Evolutionary conservation across 2,329 filamentous ascomycete genomes (phyloP).

Genomic region (Exophiala oligosperma): DNA sequence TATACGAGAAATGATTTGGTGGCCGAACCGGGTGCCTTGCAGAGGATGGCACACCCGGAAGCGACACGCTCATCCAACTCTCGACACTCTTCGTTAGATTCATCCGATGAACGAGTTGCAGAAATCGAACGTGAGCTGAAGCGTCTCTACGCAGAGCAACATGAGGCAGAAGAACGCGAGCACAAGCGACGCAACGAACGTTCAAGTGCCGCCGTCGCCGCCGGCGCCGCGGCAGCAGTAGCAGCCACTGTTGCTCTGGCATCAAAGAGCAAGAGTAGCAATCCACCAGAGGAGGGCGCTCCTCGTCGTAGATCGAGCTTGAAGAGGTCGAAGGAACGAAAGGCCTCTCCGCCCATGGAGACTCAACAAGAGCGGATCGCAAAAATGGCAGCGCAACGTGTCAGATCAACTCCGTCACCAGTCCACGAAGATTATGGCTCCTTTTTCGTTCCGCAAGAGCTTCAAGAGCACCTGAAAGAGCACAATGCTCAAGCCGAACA

Average conservation of each 20-base stretch:
- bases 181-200: slow-evolving; percentile 31
- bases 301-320: slow-evolving; percentile 32
- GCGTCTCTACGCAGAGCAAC: slow-evolving; percentile 27
- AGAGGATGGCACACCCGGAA: not conserved
- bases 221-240: slow-evolving; percentile 43
- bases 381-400: slow-evolving; percentile 35
- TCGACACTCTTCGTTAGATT: slow-evolving; percentile 9
- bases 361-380: slow-evolving; percentile 30
- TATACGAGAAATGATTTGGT: not conserved
- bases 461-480: slow-evolving; percentile 42
- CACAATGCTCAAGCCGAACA: slow-evolving; percentile 29
- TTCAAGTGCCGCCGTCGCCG: slow-evolving; percentile 48
- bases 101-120: slow-evolving; percentile 16
- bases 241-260: slow-evolving; percentile 26
- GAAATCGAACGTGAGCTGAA: slow-evolving; percentile 29
- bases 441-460: slow-evolving; percentile 44
- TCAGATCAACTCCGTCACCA: slow-evolving; percentile 34
- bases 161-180: slow-evolving; percentile 15
- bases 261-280: slow-evolving; percentile 19
- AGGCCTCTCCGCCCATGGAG: slow-evolving; percentile 10
- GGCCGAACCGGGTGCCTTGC: not conserved
- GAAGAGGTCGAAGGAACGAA: slow-evolving; percentile 24
- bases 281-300: slow-evolving; percentile 28
- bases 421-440: slow-evolving; percentile 44
- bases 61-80: slow-evolving; percentile 2